These are phyloP conservation scores for Candida loeiensis DNA, from an alignment of 805 yeast species.

Conservation along the genomic window DNA sequence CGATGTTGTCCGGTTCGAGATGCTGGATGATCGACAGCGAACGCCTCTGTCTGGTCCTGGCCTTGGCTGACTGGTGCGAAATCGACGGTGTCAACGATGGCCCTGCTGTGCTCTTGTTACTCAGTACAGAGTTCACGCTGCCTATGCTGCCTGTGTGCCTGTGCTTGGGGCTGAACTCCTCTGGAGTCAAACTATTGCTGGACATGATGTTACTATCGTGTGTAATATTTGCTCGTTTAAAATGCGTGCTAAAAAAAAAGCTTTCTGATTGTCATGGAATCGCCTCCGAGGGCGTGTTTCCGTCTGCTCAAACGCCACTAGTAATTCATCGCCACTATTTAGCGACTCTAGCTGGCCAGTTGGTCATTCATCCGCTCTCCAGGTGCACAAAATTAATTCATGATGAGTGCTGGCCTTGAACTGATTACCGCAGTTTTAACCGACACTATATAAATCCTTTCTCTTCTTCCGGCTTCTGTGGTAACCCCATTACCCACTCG, in stretches of 20 bases:
- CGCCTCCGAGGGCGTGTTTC: not conserved
- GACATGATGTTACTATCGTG: conserved; percentile 4
- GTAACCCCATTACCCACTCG: no score
- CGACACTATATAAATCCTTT: no score
- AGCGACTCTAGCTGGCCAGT: no score
- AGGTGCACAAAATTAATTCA: no score
- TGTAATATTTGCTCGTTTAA: conserved; percentile 6
- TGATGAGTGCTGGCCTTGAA: no score
- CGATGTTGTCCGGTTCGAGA: conserved; percentile 88
- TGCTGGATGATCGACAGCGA: conserved; percentile 88
- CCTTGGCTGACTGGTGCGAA: conserved; percentile 13
- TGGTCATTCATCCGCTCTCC: no score
- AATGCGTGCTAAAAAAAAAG: not conserved
- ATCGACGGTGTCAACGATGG: conserved; percentile 23
- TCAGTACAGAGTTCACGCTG: conserved; percentile 9
- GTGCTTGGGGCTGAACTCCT: conserved; percentile 7
- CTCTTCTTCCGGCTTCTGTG: no score
- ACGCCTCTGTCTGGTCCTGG: conserved; percentile 49
- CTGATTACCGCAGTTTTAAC: no score
- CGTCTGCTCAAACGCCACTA: no score
- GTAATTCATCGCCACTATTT: no score
- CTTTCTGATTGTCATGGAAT: not conserved
- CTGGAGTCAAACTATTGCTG: conserved; percentile 3
- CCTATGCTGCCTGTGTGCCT: conserved; percentile 14
- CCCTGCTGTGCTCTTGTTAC: not conserved